A percentile compares a stretch with the other conserved stretches of the same genome.
Evolutionary conservation across 371 early-diverging fungal species (phyloP).

Genomic region (Dinochytrium kinnereticum): DNA sequence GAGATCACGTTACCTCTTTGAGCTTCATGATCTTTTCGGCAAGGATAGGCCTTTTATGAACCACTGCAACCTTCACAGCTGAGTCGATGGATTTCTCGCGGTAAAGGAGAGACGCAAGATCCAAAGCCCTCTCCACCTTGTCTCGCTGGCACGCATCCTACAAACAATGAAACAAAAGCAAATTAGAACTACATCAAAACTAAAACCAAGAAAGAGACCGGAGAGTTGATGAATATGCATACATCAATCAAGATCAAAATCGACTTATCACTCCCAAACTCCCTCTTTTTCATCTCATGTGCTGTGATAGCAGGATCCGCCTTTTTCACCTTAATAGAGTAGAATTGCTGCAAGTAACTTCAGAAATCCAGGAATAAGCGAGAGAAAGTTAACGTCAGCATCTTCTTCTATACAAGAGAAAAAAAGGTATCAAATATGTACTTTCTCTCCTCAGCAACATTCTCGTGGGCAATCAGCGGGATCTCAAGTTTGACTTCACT

Average conservation of each 20-base stretch:
- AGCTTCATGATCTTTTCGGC: conserved; percentile 81
- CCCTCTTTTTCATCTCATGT: conserved; percentile 50
- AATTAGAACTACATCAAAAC: neutral
- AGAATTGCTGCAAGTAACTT: neutral
- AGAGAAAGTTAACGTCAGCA: too few relatives aligned
- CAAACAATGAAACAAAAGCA: neutral
- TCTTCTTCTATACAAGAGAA: neutral
- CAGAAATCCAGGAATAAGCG: neutral
- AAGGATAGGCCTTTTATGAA: conserved; percentile 64
- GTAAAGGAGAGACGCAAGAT: conserved; percentile 68
- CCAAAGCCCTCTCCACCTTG: conserved; percentile 74
- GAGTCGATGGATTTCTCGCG: conserved; percentile 70
- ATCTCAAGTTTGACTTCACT: conserved; percentile 73
- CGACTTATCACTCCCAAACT: conserved; percentile 71
- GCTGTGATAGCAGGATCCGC: neutral
- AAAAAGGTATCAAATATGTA: conserved; percentile 32
- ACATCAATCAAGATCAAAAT: conserved; percentile 76
- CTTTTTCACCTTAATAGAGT: neutral
- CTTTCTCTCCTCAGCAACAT: conserved; percentile 61
- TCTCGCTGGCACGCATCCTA: conserved; percentile 45
- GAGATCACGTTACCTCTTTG: conserved; percentile 78
- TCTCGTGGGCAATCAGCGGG: conserved; percentile 62
- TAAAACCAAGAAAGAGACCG: neutral
- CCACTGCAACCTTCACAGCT: conserved; percentile 80
- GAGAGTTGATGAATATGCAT: conserved; percentile 23